Percentiles rank a stretch among this genome's conserved stretches.
phyloP scores from a whole-genome alignment of 805 yeast species.

The Clavispora vitiphila region DNA sequence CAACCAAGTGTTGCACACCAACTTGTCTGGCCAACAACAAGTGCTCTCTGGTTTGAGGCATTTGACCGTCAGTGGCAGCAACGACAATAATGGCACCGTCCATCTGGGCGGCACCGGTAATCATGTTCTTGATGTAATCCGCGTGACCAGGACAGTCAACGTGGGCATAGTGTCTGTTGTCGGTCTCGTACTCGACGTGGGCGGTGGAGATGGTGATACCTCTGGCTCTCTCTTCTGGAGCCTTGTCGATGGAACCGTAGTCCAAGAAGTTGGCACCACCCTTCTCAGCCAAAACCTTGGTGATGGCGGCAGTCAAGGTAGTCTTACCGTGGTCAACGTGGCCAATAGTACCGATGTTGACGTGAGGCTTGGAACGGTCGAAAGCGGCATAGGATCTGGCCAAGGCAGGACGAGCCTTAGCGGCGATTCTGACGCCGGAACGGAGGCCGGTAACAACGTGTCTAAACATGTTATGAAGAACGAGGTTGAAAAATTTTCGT shows the following conservation, averaged over 20 bases:
- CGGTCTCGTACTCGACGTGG: constrained; percentile 96
- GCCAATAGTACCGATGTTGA: constrained; percentile 96
- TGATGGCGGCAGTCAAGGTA: constrained; percentile 96
- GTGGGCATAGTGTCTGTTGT: constrained; percentile 92
- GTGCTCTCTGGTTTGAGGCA: constrained; percentile 99
- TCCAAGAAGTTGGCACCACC: constrained; percentile 95
- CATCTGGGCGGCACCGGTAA: constrained; percentile 99
- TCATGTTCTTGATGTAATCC: constrained; percentile 98
- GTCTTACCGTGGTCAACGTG: constrained; percentile 99
- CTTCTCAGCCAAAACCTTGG: constrained; percentile 80
- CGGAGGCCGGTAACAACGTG: constrained; percentile 26
- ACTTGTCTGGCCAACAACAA: constrained; percentile 97
- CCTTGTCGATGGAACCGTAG: constrained; percentile 89
- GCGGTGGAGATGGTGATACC: constrained; percentile 98
- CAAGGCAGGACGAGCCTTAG: constrained; percentile 25
- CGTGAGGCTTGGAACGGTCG: constrained; percentile 94
- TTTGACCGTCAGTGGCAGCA: constrained; percentile 98
- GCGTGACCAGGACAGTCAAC: constrained; percentile 99
- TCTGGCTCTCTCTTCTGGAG: constrained; percentile 99
- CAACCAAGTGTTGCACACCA: constrained; percentile 97
- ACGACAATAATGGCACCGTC: constrained; percentile 99
- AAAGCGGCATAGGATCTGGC: constrained; percentile 60
- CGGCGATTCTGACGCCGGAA: constrained; percentile 18
- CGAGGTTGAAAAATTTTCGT: constrained; percentile 2
- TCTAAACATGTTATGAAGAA: constrained; percentile 21